Base-by-base conservation (phyloP, 1,284 basidiomycete species). In the Thelephora terrestris region DNA sequence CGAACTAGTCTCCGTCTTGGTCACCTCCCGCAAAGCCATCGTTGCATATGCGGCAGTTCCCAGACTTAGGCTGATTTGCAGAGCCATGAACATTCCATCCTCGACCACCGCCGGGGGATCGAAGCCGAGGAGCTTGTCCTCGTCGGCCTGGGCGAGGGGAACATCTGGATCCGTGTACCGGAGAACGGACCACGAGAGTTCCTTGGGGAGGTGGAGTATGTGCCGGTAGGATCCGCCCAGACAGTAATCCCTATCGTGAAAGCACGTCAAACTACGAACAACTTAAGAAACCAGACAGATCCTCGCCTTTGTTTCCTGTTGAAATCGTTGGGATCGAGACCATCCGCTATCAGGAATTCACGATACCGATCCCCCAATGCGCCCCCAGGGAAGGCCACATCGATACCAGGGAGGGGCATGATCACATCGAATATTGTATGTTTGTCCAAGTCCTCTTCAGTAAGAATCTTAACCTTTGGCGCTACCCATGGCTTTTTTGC, bases 81-180 rank as follows among this genome's bases (percentile, higher is more conserved):
- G 67, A 1, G 93, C 92, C 61, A 81, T 70, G 64, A 93, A 94
- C 58, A 79, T 85, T 42, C 90, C 91, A 51, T 81, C 74, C 52
- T 79, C 77, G 12, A 75, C 73, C 29, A 77, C 58, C 10, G 68
- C 73, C 5, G 90, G 84, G 5, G 81, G 68, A 55, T 92, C 85
- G 51, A 90, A 79, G 4, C 81, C 81, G 24, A 98, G 75, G 20
- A 97, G 67, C 54, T 77, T 77, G 68, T 99, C 96, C 67, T 99
- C 96, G 63, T 99, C 96, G 0, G 94, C 85, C 61, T 94, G 91
- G 2, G 89, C 86, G 24, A 99, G 78, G 7, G 91, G 74, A 37
- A 95, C 78, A 58, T 97, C 87, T 1, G 94, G 91, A 62, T 98
- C 91, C 6, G 91, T 95, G 67, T 99, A 99, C 47, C 79, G 74